phyloP scores from a whole-genome alignment of 169 alveolate genomes.

The Cryptosporidium sp. region DNA sequence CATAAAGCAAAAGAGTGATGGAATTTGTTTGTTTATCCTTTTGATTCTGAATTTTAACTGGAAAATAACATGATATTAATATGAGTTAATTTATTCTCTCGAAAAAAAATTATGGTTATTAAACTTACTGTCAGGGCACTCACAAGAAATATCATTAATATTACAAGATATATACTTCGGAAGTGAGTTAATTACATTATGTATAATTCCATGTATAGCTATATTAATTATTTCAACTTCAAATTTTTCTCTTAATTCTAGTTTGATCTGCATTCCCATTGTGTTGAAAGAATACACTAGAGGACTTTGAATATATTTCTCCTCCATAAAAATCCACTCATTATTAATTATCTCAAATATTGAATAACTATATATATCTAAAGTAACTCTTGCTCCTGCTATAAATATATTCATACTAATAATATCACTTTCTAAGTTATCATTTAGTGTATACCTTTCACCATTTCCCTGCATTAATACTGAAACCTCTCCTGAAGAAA shows the following conservation, averaged over 20 bases:
- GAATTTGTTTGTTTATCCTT: slow-evolving; percentile 17
- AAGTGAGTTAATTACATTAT: slow-evolving; percentile 37
- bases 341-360: slow-evolving; percentile 25
- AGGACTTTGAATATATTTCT: slow-evolving; percentile 50
- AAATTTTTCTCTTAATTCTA: slow-evolving; percentile 10
- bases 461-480: slow-evolving; percentile 65
- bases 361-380: slow-evolving; percentile 22
- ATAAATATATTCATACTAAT: slow-evolving; percentile 16
- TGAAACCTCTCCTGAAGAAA: slow-evolving; percentile 53
- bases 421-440: background rate
- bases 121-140: slow-evolving; percentile 75
- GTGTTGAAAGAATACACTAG: slow-evolving; percentile 53
- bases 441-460: slow-evolving; percentile 13
- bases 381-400: slow-evolving; percentile 58
- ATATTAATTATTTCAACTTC: slow-evolving; percentile 20
- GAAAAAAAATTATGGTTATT: background rate
- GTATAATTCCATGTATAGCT: slow-evolving; percentile 62
- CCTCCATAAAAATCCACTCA: slow-evolving; percentile 60
- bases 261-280: slow-evolving; percentile 55
- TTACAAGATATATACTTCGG: slow-evolving; percentile 36
- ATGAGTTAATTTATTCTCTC: background rate
- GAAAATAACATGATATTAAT: background rate
- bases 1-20: slow-evolving; percentile 30
- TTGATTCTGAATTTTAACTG: slow-evolving; percentile 30
- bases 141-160: slow-evolving; percentile 54